Evolutionary conservation across 2,329 filamentous ascomycete species (phyloP), one percentile per base, ranked within the genome.

Genomic region (Periconia sp.): DNA sequence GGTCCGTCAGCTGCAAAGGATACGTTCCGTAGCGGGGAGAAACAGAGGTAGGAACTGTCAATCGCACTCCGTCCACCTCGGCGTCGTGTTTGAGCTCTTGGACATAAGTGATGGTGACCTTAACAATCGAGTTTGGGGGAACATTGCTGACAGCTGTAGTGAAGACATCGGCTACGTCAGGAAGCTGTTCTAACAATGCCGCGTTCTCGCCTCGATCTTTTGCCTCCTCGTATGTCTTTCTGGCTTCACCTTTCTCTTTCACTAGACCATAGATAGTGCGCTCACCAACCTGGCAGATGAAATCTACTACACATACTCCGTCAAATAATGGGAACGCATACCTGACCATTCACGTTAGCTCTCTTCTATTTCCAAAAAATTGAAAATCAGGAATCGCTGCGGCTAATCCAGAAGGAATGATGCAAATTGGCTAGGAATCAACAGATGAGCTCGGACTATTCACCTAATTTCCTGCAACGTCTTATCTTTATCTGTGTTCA

Each of bases 271-370:
- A 74, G 54, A 87, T 79, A 13, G 80, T 73, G 9, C 81, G 79
- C 25, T 76, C 67, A 28, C 78, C 83, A 36, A 89, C 75, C 6
- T 72, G 78, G 66, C 84, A 88, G 5, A 74, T 78, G 52, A 89
- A 89, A 4, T 72, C 76, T 8, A 85, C 83, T 1, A 90, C 80
- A 2, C 80, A 83, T 10, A 87, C 82, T 11, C 86, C 85, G 59
- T 88, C 84, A 50, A 84, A 87, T 0, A 89, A 73, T 0, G 87
- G 86, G 49, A 89, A 89, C 0, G 77, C 75, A 59, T 89, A 90
- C 15, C 51, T 55, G 22, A 11, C 12, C 9, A 12, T 28, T 2
- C 16, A n/a, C n/a, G n/a, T n/a, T n/a, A n/a, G n/a, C n/a, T n/a
- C n/a, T n/a, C n/a, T n/a, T n/a, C n/a, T n/a, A n/a, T n/a, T n/a